Conservation (phyloP, 2,329 filamentous ascomycete species). For the Colletotrichum eremochloae region DNA sequence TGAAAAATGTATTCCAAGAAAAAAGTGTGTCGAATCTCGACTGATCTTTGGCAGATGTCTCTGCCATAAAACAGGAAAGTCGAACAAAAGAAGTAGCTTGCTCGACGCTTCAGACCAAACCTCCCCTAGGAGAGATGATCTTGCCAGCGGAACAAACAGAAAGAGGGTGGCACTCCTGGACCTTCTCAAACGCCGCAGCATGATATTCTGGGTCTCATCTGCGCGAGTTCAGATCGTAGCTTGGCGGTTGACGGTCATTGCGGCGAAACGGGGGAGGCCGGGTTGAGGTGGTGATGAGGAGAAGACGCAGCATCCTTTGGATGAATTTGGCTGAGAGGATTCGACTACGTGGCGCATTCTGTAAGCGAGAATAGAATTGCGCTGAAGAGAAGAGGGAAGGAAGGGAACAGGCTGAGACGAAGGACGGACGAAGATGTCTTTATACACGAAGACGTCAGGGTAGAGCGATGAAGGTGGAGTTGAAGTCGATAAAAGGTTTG, state of each 20-base stretch:
- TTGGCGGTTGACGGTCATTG: conserved; percentile 15
- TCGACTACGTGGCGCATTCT: conserved; percentile 42
- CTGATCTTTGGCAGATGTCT: conserved; percentile 23
- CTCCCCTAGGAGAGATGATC: not conserved
- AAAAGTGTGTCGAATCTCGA: conserved; percentile 13
- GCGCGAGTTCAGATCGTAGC: not conserved
- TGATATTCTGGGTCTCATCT: conserved; percentile 1
- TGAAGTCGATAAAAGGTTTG: conserved; percentile 43
- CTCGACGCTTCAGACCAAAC: conserved; percentile 26
- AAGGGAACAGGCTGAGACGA: not conserved
- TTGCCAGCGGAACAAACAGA: conserved; percentile 41
- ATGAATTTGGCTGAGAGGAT: conserved; percentile 31
- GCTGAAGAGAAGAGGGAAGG: conserved; percentile 33
- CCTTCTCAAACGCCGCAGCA: conserved; percentile 21
- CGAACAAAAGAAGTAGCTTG: conserved; percentile 17
- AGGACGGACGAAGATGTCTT: conserved; percentile 27
- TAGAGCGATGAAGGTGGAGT: conserved; percentile 14
- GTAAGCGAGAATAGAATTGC: conserved; percentile 40
- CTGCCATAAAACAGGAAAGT: conserved; percentile 33
- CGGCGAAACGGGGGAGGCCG: conserved; percentile 39
- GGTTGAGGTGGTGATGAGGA: conserved; percentile 21
- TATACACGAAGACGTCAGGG: conserved; percentile 32
- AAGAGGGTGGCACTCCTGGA: conserved; percentile 39
- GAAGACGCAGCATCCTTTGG: conserved; percentile 35
- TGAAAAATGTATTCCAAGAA: not conserved